phyloP scores from a whole-genome alignment of 352 stramenopile genomes.

The Pythium diclinum region DNA sequence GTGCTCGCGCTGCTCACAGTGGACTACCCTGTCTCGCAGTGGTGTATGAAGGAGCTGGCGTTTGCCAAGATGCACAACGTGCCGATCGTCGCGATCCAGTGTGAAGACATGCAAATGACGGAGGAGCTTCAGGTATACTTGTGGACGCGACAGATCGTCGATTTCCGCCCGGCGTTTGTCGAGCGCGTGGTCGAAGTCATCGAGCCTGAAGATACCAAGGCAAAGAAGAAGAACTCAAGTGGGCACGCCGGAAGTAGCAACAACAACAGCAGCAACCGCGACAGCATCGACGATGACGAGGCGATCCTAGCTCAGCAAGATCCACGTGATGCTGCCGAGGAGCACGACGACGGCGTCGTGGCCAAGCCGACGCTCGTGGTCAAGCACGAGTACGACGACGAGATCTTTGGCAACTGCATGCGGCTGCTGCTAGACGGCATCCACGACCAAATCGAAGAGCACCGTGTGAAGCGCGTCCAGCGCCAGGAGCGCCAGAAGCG shows the following conservation, averaged over 20 bases:
- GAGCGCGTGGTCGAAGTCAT: slow-evolving; percentile 24
- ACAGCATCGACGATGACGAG: slow-evolving; percentile 20
- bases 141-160: slow-evolving; percentile 83
- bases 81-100: slow-evolving; percentile 81
- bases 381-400: slow-evolving; percentile 53
- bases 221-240: slow-evolving; percentile 8
- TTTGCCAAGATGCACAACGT: slow-evolving; percentile 86
- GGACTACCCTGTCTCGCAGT: slow-evolving; percentile 77
- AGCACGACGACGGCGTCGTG: slow-evolving; percentile 8
- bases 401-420: slow-evolving; percentile 62
- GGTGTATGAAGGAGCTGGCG: slow-evolving; percentile 86
- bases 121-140: slow-evolving; percentile 84
- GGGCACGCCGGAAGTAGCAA: slow-evolving; percentile 17
- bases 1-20: slow-evolving; percentile 69
- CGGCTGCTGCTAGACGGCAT: slow-evolving; percentile 74
- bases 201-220: slow-evolving; percentile 8
- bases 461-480: slow-evolving; percentile 46
- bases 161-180: slow-evolving; percentile 53
- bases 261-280: background rate
- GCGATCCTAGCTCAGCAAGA: slow-evolving; percentile 22
- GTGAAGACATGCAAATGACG: slow-evolving; percentile 75
- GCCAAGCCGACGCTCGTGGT: slow-evolving; percentile 23
- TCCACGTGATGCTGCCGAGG: slow-evolving; percentile 23
- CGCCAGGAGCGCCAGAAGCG: slow-evolving; percentile 36
- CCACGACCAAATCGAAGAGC: slow-evolving; percentile 81